phyloP scores from a whole-genome alignment of 2,329 filamentous ascomycete genomes.

The Hypoxylon rubiginosum region DNA sequence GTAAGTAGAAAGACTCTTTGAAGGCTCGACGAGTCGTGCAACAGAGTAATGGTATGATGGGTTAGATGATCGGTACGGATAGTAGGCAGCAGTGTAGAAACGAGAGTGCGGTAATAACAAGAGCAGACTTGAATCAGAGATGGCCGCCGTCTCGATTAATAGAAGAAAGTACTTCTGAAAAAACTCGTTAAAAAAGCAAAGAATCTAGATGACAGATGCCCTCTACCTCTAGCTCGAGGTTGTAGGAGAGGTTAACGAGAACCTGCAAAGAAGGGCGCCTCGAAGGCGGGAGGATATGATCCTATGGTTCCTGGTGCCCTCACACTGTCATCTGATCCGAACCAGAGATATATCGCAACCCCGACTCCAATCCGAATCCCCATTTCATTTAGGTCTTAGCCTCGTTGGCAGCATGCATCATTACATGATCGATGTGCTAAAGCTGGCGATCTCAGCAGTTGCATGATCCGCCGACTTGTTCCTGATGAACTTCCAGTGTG shows the following conservation, averaged over 20 bases:
- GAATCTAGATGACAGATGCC: conserved; percentile 37
- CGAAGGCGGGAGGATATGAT: conserved; percentile 18
- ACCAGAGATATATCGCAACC: conserved; percentile 22
- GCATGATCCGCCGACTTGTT: conserved; percentile 85
- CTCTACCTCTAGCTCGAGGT: conserved; percentile 15
- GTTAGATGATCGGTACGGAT: not conserved
- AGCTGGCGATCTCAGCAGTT: conserved; percentile 31
- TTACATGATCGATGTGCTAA: not conserved
- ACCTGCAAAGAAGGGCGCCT: conserved; percentile 3
- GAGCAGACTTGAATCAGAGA: conserved; percentile 27
- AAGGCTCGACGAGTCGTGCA: not conserved
- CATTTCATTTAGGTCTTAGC: conserved; percentile 16
- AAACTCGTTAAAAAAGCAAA: conserved; percentile 34
- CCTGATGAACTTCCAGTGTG: conserved; percentile 96
- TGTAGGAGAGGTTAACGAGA: conserved; percentile 14
- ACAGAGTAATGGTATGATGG: too few relatives aligned
- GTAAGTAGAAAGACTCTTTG: not conserved
- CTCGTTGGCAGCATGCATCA: conserved; percentile 1
- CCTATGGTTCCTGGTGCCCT: conserved; percentile 19
- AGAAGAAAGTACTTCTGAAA: conserved; percentile 38
- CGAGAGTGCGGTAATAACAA: conserved; percentile 23
- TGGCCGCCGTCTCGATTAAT: conserved; percentile 33
- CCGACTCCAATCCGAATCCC: conserved; percentile 25
- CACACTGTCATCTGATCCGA: conserved; percentile 26
- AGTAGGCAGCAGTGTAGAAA: conserved; percentile 4